Evolutionary conservation across 257 asterid genomes (phyloP), one percentile per base, ranked within the genome.

Genomic region (Lycium ferocissimum): DNA sequence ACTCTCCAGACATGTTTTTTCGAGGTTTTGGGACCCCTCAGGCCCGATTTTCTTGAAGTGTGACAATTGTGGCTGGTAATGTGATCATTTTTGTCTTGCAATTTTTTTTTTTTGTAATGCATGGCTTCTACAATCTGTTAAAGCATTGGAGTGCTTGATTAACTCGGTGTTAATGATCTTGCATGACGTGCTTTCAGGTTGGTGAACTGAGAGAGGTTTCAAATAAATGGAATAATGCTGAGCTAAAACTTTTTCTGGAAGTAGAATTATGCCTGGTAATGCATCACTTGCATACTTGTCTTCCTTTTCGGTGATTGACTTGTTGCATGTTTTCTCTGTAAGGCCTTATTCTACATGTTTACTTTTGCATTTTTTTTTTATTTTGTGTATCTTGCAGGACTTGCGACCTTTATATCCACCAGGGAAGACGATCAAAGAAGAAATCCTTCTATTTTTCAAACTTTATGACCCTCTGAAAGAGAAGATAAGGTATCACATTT

Each of bases 401-500:
- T 40, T 40, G 45, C 45, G 6, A 40, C 45, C 45, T 40, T 40
- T 40, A 3, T 88, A 91, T 87, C 92, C 91, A 79, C 93, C 89
- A 45, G 92, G 87, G 84, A 94, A 92, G 85, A 85, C 86, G 85
- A 85, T 86, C 38, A 94, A 91, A 88, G 96, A 92, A 11, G 95
- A 94, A 61, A 94, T 94, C 83, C 90, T 94, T 87, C 88, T 94
- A 89, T 92, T 91, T 87, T 92, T 94, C 88, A 92, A 94, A 84
- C 89, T 89, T 78, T 92, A 92, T 70, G 96, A 94, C 69, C 98
- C 96, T 80, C 71, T 85, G 83, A 92, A 91, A 85, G 96, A 92
- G 87, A 91, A 91, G 85, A 87, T 94, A 35, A 86, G 95, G 95
- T 91, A 87, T 58, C 4, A 6, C 79, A 51, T 40, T 12, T 82